These are phyloP conservation scores for Candida fluviatilis DNA, from an alignment of 805 yeast genomes.

Conservation along the genomic window DNA sequence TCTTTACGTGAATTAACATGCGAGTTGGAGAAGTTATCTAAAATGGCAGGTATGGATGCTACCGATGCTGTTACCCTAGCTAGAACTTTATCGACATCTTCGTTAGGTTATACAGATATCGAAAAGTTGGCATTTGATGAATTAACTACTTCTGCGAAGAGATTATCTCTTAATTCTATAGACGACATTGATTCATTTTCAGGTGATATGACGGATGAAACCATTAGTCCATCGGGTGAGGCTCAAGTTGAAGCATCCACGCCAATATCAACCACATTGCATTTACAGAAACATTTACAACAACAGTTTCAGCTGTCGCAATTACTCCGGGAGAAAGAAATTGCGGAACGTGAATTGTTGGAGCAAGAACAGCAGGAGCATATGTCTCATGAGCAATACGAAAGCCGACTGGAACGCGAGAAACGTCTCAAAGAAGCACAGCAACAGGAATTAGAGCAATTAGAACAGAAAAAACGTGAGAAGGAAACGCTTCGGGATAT, in stretches of 20 bases:
- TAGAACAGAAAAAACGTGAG: slow-evolving; percentile 11
- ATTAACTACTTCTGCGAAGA: slow-evolving; percentile 18
- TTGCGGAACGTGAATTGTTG: slow-evolving; percentile 6
- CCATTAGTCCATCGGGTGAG: no score
- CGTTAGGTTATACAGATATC: slow-evolving; percentile 54
- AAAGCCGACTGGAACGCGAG: slow-evolving; percentile 5
- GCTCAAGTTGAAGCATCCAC: no score
- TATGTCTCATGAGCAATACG: slow-evolving; percentile 49
- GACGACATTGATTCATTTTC: not conserved
- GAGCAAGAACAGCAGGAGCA: slow-evolving; percentile 19
- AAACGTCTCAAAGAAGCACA: not conserved
- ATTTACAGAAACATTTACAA: slow-evolving; percentile 14
- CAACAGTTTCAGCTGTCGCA: slow-evolving; percentile 14
- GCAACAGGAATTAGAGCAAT: slow-evolving; percentile 2
- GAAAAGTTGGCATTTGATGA: slow-evolving; percentile 42
- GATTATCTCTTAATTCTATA: not conserved
- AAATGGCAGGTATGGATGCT: slow-evolving; percentile 72
- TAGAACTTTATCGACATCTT: slow-evolving; percentile 67
- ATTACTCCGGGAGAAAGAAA: slow-evolving; percentile 2
- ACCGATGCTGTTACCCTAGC: slow-evolving; percentile 83
- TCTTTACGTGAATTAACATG: slow-evolving; percentile 68
- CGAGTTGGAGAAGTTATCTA: slow-evolving; percentile 71
- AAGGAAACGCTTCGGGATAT: slow-evolving; percentile 5
- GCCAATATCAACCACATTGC: slow-evolving; percentile 6
- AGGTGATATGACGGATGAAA: not conserved